phyloP scores from a whole-genome alignment of 495 filamentous ascomycete genomes.

The Bathelium albidoporum region DNA sequence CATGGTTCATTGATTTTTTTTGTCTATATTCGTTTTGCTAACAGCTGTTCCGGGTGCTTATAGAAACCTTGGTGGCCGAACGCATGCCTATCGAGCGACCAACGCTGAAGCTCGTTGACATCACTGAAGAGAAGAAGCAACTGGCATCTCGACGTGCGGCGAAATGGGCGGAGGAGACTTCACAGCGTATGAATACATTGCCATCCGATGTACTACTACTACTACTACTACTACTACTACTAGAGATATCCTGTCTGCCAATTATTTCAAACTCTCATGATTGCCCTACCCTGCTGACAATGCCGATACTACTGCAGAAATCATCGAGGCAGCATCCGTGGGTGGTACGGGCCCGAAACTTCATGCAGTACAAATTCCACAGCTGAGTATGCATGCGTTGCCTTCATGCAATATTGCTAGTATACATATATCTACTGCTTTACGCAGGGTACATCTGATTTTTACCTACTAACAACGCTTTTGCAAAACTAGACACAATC shows the following conservation, averaged over 20 bases:
- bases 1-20: conserved; percentile 14
- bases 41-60: background rate
- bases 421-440: background rate
- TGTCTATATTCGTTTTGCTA: background rate
- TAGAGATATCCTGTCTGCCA: background rate
- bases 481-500: background rate
- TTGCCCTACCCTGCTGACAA: background rate
- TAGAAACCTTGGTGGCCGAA: background rate
- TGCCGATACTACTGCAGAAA: background rate
- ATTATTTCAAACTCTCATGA: background rate
- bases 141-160: background rate
- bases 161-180: background rate
- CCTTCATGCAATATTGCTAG: background rate
- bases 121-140: background rate
- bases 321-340: background rate
- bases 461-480: background rate
- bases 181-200: background rate
- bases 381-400: background rate
- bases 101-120: background rate
- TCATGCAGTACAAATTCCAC: background rate
- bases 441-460: background rate
- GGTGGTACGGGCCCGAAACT: background rate
- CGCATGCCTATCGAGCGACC: background rate
- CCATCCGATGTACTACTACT: background rate
- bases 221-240: too few relatives aligned